Evolutionary conservation across 108 stramenopile genomes (phyloP).

Genomic region (Pseudonitzschia delicatissima): DNA sequence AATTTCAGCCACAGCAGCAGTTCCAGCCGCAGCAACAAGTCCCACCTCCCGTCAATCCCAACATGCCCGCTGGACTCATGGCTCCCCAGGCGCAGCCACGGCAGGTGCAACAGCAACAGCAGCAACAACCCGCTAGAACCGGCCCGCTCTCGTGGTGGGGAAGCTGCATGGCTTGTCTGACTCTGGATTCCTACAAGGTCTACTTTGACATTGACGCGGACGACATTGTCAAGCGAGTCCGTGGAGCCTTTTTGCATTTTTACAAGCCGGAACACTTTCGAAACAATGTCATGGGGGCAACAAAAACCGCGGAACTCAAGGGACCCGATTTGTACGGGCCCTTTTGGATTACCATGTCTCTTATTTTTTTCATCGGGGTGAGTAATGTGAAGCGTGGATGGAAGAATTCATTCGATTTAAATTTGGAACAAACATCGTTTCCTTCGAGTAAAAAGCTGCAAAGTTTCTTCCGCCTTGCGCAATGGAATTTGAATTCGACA

Average conservation of each 20-base stretch:
- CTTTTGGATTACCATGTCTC: constrained; percentile 78
- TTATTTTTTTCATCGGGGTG: constrained; percentile 76
- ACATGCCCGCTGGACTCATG: constrained; percentile 18
- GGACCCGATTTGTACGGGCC: constrained; percentile 88
- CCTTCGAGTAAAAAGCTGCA: background rate
- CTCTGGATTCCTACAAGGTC: constrained; percentile 36
- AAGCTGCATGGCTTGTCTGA: constrained; percentile 28
- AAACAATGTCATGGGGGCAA: constrained; percentile 48
- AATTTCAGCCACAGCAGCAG: constrained; percentile 16
- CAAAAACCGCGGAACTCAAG: constrained; percentile 35
- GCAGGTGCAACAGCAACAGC: background rate
- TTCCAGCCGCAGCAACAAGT: background rate
- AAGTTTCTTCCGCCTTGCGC: background rate
- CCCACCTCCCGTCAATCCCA: constrained; percentile 7
- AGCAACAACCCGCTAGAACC: constrained; percentile 11
- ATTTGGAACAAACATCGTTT: background rate
- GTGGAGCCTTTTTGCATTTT: constrained; percentile 43
- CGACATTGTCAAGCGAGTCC: constrained; percentile 40
- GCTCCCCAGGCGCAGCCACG: constrained; percentile 9
- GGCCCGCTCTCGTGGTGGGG: constrained; percentile 22
- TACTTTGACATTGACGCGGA: constrained; percentile 58
- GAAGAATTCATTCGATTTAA: background rate
- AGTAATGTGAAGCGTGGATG: no score
- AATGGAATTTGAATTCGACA: background rate
- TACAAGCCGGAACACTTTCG: constrained; percentile 72